phyloP scores from a whole-genome alignment of 2,329 filamentous ascomycete genomes.

The Coniochaeta hoffmannii region DNA sequence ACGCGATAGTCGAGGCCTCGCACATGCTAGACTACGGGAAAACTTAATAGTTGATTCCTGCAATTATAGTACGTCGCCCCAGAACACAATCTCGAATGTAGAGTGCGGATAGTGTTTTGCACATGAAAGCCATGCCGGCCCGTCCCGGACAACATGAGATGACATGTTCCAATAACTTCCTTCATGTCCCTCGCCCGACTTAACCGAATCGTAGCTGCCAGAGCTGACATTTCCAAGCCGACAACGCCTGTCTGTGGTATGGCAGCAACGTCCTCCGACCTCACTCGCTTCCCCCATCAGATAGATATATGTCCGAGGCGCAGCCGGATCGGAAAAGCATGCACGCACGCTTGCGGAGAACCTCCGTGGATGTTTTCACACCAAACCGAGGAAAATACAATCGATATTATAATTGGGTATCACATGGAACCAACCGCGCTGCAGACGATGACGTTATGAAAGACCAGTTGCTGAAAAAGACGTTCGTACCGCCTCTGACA shows the following conservation, averaged over 20 bases:
- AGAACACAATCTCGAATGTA: too few species aligned
- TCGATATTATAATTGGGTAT: conserved; percentile 5
- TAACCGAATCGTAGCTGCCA: background rate
- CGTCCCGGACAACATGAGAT: background rate
- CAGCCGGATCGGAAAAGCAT: background rate
- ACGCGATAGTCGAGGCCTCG: too few species aligned
- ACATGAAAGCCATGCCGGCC: too few species aligned
- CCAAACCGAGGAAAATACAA: background rate
- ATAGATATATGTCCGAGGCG: background rate
- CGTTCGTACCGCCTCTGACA: background rate
- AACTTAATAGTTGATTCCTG: too few species aligned
- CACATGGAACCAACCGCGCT: background rate
- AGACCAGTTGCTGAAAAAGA: background rate
- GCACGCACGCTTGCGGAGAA: background rate
- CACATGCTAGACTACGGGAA: too few species aligned
- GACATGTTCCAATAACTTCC: background rate
- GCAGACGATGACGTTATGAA: background rate
- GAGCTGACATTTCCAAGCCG: background rate
- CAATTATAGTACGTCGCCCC: too few species aligned
- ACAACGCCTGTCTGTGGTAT: background rate
- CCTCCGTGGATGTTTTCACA: background rate
- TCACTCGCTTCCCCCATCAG: background rate
- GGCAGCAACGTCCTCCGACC: background rate
- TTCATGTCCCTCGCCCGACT: background rate
- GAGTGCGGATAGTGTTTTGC: too few species aligned